Percentiles rank a stretch among this genome's conserved stretches.
Evolutionary conservation across 2,329 filamentous ascomycete species (phyloP).

Genomic region (Ustulina deusta): DNA sequence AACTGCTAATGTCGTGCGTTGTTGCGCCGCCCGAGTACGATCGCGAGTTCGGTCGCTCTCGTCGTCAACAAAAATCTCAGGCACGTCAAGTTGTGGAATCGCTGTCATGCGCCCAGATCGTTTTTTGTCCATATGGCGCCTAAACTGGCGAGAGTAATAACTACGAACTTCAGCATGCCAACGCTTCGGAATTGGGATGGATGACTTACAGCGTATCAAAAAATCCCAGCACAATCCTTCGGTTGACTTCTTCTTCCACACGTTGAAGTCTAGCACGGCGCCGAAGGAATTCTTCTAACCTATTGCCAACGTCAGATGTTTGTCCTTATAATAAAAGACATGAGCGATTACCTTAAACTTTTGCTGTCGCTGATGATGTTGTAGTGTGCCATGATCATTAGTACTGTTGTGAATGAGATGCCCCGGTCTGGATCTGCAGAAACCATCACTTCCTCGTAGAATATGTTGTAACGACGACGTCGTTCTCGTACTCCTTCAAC

Average conservation of each 20-base stretch:
- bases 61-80: constrained; percentile 91
- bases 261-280: constrained; percentile 90
- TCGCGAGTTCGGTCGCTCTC: constrained; percentile 64
- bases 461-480: constrained; percentile 86
- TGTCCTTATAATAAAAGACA: neutral
- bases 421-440: constrained; percentile 90
- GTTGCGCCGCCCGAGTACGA: constrained; percentile 41
- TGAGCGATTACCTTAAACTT: constrained; percentile 77
- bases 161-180: constrained; percentile 54
- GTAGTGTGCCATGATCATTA: constrained; percentile 98
- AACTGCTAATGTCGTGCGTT: constrained; percentile 49
- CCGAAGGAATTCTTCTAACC: constrained; percentile 92
- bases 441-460: constrained; percentile 96
- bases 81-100: constrained; percentile 83
- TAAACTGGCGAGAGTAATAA: constrained; percentile 87
- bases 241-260: constrained; percentile 92
- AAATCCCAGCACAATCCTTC: constrained; percentile 91
- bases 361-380: constrained; percentile 99
- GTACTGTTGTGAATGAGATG: constrained; percentile 89
- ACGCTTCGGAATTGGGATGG: neutral
- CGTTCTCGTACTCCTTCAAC: constrained; percentile 78
- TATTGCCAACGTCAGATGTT: constrained; percentile 51
- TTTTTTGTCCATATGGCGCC: constrained; percentile 78
- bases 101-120: constrained; percentile 80
- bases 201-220: constrained; percentile 84